Evolutionary conservation across 2,329 filamentous ascomycete species (phyloP), one percentile per base, ranked within the genome.

Genomic region (Plenodomus tracheiphilus): DNA sequence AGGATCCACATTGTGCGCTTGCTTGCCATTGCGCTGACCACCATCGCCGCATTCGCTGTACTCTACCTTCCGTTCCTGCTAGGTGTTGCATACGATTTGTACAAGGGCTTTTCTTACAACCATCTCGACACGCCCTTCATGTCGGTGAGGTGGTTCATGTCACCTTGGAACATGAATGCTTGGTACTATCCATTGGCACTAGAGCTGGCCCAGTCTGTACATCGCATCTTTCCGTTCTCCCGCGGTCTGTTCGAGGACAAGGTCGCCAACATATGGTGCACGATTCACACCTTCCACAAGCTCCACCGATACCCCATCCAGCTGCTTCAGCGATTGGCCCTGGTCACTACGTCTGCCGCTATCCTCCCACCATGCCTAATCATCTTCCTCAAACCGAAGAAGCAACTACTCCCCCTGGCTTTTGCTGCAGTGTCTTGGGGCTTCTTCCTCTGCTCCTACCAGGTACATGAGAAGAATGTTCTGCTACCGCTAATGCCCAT

Each of bases 161-260:
- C 77, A 39, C 77, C 81, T 18, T 81, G 40, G 71, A 80, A 91
- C 59, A 79, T 81, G 16, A 78, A 85, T 3, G 84, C 89, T 1
- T 80, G 83, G 67, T 86, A 90, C 64, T 94, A 90, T 65, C 86
- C 90, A 0, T 71, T 89, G 11, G 66, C 92, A 4, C 84, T 94
- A 65, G 91, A 96, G 70, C 64, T 95, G 30, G 79, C 86, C 0
- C 95, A 99, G 73, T 83, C 91, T 61, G 75, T 97, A 10, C 90
- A 97, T 70, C 87, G 94, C n/a, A 83, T 97, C 48, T 97, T 99
- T 64, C 94, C 95, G 1, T 97, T 99, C 68, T 85, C 92, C 1
- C 85, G 94, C n/a, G 94, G 94, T 3, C 77, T 99, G 6, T 99
- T 97, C 65, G 95, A 99, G 75, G 94, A 97, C 77, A 99, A 99